Evolutionary conservation across 2,329 filamentous ascomycete genomes (phyloP).

Genomic region (Aspergillus calidoustus): DNA sequence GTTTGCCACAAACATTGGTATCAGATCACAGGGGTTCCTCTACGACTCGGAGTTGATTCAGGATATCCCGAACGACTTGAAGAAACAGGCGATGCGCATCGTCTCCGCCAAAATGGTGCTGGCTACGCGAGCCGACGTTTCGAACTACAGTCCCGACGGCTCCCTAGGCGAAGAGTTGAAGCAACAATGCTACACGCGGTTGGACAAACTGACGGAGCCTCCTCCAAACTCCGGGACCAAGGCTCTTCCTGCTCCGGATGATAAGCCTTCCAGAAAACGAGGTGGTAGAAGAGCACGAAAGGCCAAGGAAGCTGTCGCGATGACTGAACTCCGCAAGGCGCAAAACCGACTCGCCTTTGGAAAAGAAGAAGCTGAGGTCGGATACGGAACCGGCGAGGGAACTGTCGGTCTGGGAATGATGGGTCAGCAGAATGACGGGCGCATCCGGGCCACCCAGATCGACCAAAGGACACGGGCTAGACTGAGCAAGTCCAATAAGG

Average conservation of each 20-base stretch:
- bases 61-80: conserved; percentile 81
- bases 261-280: conserved; percentile 91
- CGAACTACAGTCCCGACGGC: conserved; percentile 80
- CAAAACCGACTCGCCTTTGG: conserved; percentile 97
- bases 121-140: conserved; percentile 87
- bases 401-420: conserved; percentile 96
- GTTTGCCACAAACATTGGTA: conserved; percentile 88
- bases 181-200: conserved; percentile 77
- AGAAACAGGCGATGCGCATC: conserved; percentile 92
- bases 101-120: conserved; percentile 91
- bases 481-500: conserved; percentile 91
- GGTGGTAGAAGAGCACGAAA: conserved; percentile 88
- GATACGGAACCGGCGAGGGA: conserved; percentile 83
- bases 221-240: conserved; percentile 85
- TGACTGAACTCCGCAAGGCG: conserved; percentile 94
- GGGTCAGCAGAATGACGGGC: conserved; percentile 83
- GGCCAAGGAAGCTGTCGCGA: conserved; percentile 93
- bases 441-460: conserved; percentile 84
- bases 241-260: conserved; percentile 88
- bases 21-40: conserved; percentile 89
- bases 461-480: conserved; percentile 93
- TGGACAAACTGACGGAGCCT: conserved; percentile 92
- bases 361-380: conserved; percentile 91
- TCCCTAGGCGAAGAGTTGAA: conserved; percentile 81
- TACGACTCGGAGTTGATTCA: conserved; percentile 91